Conservation (phyloP, 345 rosid genomes). For the Syzygium aqueum region DNA sequence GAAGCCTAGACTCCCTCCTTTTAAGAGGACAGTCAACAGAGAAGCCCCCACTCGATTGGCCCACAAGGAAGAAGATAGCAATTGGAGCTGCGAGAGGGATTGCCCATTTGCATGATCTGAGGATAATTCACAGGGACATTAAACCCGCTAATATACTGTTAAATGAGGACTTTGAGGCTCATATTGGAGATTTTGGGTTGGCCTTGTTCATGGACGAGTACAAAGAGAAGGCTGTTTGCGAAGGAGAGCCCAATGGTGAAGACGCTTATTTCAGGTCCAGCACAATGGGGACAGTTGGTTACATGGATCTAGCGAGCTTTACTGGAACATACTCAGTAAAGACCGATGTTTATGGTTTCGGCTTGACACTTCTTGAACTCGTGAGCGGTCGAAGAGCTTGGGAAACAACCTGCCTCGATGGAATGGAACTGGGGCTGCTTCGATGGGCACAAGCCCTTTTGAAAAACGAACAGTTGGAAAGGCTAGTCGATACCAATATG, state of each 20-base stretch:
- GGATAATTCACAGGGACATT: background rate
- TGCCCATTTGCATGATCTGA: background rate
- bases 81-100: background rate
- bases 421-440: background rate
- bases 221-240: background rate
- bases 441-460: background rate
- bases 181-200: background rate
- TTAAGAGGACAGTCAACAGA: background rate
- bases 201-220: background rate
- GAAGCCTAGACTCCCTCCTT: background rate
- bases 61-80: background rate
- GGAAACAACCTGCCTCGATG: background rate
- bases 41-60: background rate
- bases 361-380: background rate
- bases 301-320: background rate
- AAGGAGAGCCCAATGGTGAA: background rate
- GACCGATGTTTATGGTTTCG: background rate
- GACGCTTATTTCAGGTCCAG: background rate
- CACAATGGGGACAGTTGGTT: background rate
- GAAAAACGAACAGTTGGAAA: background rate
- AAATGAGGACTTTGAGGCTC: background rate
- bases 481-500: background rate
- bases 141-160: background rate
- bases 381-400: background rate
- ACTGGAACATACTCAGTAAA: background rate